Evolutionary conservation across 352 stramenopile species (phyloP), one percentile per base, ranked within the genome.

Genomic region (Peronospora destructor): DNA sequence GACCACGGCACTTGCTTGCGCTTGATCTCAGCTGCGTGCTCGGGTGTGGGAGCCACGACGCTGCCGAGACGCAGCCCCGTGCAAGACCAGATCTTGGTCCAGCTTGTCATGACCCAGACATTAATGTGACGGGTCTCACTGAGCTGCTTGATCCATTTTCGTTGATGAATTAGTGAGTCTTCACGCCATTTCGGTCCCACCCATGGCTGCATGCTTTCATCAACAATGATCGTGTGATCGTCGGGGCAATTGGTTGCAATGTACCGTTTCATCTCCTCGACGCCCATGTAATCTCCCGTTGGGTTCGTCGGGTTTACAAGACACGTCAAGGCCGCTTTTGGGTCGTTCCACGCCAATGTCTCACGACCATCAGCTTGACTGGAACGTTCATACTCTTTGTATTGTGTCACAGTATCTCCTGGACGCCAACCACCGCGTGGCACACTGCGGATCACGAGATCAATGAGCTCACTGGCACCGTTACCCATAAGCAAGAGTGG

Each of bases 51-150:
- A 34, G 85, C 84, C 8, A 95, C 84, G 30, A 95, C 85, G 33
- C 76, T 91, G 58, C 85, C 85, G 36, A 95, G 85, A 29, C 85
- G 78, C 30, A 95, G 68, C 0, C 85, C 85, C 56, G 84, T 95
- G 73, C 85, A 95, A 10, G 85, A 92, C 85, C 85, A 95, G 65
- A 95, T 94, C 75, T 95, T 95, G 54, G 85, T 95, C 79, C 82
- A 93, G 56, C 75, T 88, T 30, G 83, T 95, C 85, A 95, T 95
- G 62, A 95, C 69, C 85, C 85, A 95, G 19, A 95, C 79, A 60
- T 95, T 74, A 42, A 95, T 87, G 43, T 71, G 66, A 53, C 77
- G 75, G 25, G 83, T 83, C 25, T 69, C 73, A 26, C 73, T 87
- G 53, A 95, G 72, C 14, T 77, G 48, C 40, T 73, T 53, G 16